Evolutionary conservation across 2,329 filamentous ascomycete species (phyloP), one percentile per base, ranked within the genome.

Genomic region (Acephala macrosclerotiorum): DNA sequence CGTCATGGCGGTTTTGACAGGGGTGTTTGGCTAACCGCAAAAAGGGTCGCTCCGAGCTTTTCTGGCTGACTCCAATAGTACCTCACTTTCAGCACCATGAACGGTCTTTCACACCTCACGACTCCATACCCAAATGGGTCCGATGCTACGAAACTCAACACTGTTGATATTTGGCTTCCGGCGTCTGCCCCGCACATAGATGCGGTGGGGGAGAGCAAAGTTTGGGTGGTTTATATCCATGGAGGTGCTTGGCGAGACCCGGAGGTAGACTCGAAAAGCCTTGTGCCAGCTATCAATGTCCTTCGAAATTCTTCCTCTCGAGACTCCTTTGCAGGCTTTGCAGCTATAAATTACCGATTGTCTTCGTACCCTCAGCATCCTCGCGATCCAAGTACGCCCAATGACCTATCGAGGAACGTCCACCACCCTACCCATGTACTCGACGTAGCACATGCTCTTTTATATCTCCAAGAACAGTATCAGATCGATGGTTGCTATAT

Each of bases 221-320:
- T 53, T 29, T 53, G 49, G 49, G 22, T 53, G 12, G 38, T 57
- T 29, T 73, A 66, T 58, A 82, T 90, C 72, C 87, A 90, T 74
- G 87, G 87, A 69, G 87, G 87, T 68, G 87, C 83, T 66, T 90
- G 87, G 87, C 81, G 87, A 65, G 88, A 90, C 75, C 86, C 87
- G 49, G 77, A 77, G 61, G 79, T 83, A 62, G 79, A 79, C 49
- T 79, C 82, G 33, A 72, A 80, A 60, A 80, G 80, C 63, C 85
- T 86, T 70, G 67, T 75, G 29, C 77, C 83, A 3, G 79, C 81
- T 58, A 79, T 87, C 58, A 75, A 78, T 64, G 73, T 77, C 40
- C 76, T 87, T 65, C 72, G 82, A 55, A 26, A 57, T 4, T 67
- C 69, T n/a, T 42, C 62, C 18, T 18, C 60, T 20, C 49, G n/a